phyloP scores from a whole-genome alignment of 2,329 filamentous ascomycete species.

The Pseudogymnoascus sp. region DNA sequence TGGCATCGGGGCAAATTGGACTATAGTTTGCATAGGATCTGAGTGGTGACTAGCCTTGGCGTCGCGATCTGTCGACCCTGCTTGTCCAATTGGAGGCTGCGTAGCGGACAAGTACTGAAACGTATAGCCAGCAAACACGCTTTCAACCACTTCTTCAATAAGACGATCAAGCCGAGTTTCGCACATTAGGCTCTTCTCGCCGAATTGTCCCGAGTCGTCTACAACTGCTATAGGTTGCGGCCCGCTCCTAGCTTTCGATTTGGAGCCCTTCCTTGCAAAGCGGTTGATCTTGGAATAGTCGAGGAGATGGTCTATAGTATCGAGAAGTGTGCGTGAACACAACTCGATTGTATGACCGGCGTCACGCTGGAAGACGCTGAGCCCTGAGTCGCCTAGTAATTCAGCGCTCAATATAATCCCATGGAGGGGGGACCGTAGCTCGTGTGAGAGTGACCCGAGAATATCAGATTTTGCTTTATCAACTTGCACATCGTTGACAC shows the following conservation, averaged over 20 bases:
- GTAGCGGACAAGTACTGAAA: too few relatives aligned
- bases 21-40: neutral
- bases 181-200: neutral
- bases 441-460: constrained; percentile 52
- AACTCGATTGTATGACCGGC: constrained; percentile 32
- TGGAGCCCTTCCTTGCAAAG: neutral
- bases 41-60: neutral
- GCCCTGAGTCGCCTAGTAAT: constrained; percentile 38
- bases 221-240: neutral
- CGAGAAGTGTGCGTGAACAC: constrained; percentile 32
- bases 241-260: neutral
- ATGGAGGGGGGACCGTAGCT: constrained; percentile 48
- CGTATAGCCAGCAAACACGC: too few relatives aligned
- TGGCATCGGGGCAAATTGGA: too few relatives aligned
- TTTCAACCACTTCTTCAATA: too few relatives aligned
- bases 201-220: neutral
- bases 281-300: constrained; percentile 34
- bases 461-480: constrained; percentile 50
- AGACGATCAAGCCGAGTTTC: neutral
- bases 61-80: neutral
- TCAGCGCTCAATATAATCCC: constrained; percentile 48
- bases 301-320: constrained; percentile 36
- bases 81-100: too few relatives aligned
- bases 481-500: constrained; percentile 45
- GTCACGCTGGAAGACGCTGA: constrained; percentile 25